These are phyloP conservation scores for Neobulgaria alba DNA, from an alignment of 2,329 filamentous ascomycete species.

Conservation along the genomic window DNA sequence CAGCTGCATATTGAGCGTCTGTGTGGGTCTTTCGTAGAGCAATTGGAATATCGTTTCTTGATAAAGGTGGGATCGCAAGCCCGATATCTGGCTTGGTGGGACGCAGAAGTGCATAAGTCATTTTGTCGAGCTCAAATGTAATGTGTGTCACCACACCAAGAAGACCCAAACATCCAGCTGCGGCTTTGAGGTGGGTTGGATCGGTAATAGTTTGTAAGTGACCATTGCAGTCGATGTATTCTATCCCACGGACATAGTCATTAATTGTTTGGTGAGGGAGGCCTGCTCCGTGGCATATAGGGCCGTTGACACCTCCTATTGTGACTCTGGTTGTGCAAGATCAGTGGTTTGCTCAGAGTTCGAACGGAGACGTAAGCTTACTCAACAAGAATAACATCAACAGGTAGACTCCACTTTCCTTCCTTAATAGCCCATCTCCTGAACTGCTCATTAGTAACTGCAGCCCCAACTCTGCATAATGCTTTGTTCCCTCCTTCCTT, in stretches of 20 bases:
- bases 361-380: conserved; percentile 8
- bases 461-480: conserved; percentile 35
- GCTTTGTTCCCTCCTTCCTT: conserved; percentile 21
- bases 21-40: conserved; percentile 30
- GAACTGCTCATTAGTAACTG: conserved; percentile 39
- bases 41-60: conserved; percentile 31
- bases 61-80: conserved; percentile 36
- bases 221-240: conserved; percentile 40
- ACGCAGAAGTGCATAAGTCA: conserved; percentile 39
- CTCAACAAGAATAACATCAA: conserved; percentile 40
- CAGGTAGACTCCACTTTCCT: conserved; percentile 34
- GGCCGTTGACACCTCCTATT: conserved; percentile 36
- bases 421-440: conserved; percentile 36
- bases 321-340: conserved; percentile 34
- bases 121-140: conserved; percentile 37
- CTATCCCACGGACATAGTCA: conserved; percentile 38
- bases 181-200: conserved; percentile 32
- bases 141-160: conserved; percentile 41
- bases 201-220: conserved; percentile 33
- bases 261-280: conserved; percentile 35
- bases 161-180: conserved; percentile 38
- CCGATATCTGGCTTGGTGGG: conserved; percentile 36
- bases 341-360: neutral
- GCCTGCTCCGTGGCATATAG: conserved; percentile 40
- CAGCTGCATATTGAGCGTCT: conserved; percentile 27